These are phyloP conservation scores for Striga asiatica DNA, from an alignment of 257 asterid genomes.

Conservation along the genomic window DNA sequence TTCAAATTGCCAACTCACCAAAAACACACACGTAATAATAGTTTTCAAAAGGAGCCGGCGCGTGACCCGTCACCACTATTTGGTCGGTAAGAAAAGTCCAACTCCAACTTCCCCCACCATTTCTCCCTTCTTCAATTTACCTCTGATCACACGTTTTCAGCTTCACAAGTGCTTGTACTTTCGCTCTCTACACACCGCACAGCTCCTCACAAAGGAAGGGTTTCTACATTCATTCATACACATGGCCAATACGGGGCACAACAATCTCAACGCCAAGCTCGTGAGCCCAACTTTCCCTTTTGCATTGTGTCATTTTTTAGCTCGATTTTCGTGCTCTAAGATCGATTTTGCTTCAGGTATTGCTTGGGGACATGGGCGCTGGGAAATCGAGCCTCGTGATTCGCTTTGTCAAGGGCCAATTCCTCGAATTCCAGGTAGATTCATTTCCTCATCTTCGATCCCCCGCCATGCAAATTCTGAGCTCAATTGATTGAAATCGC, in stretches of 20 bases:
- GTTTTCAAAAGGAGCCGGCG: no score
- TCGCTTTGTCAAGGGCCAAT: conserved; percentile 90
- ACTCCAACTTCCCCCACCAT: background rate
- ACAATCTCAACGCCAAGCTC: conserved; percentile 76
- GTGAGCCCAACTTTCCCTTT: conserved; percentile 22
- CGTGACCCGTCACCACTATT: conserved; percentile 1
- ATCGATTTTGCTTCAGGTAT: conserved; percentile 58
- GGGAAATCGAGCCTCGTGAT: conserved; percentile 91
- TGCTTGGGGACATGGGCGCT: conserved; percentile 91
- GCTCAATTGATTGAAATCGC: conserved; percentile 1
- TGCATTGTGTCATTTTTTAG: background rate
- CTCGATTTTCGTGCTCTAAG: background rate
- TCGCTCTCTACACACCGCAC: no score
- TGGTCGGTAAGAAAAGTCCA: conserved; percentile 25
- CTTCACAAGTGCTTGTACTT: no score
- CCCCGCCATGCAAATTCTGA: conserved; percentile 1
- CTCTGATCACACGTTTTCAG: no score
- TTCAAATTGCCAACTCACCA: no score
- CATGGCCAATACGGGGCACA: conserved; percentile 49
- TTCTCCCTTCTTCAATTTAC: no score
- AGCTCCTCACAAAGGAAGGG: no score
- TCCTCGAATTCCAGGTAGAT: conserved; percentile 79
- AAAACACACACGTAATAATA: no score
- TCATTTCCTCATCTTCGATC: conserved; percentile 4
- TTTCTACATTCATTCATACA: no score